Evolutionary conservation across 1,284 basidiomycete genomes (phyloP), one percentile per base, ranked within the genome.

Genomic region (Phenoliferia sp.): DNA sequence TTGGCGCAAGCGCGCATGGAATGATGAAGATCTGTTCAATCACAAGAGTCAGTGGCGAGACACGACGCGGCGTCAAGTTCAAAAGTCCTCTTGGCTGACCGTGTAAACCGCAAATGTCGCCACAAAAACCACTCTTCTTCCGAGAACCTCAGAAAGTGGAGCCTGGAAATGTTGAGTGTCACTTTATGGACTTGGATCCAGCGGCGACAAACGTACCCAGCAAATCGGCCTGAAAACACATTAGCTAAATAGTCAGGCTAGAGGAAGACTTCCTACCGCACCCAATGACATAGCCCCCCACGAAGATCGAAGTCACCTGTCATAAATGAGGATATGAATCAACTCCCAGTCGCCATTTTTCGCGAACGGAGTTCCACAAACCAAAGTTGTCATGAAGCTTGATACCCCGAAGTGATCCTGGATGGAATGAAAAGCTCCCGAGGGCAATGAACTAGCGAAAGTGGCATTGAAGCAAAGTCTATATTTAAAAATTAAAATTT

Each of bases 221-320:
- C 78, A 56, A 15, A 79, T 69, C 3, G 79, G 79, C 12, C 78
- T 78, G 71, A 78, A 17, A 76, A 68, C 22, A 79, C 68, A 56
- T 77, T 22, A 52, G 48, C 48, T 7, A 52, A 28, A 5, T n/a
- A 17, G n/a, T 52, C 48, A 17, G 9, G 7, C n/a, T n/a, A n/a
- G 48, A 52, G 7, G 48, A n/a, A 9, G 15, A 28, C 2, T 2
- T 52, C 7, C 9, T 28, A 12, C 7, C 48, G n/a, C 48, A 52
- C 48, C 48, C 6, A 52, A 22, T 9, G 3, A 52, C 19, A 19
- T 57, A 57, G 17, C 55, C 55, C 1, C 9, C 2, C 5, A 57
- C 55, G 12, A 57, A 57, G 3, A 57, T 12, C 3, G 31, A 33
- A 2, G 26, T 32, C 7, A 34, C n/a, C n/a, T n/a, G n/a, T n/a